Conservation (phyloP, 2,329 filamentous ascomycete species). For the Calonectria pseudoturangicola region DNA sequence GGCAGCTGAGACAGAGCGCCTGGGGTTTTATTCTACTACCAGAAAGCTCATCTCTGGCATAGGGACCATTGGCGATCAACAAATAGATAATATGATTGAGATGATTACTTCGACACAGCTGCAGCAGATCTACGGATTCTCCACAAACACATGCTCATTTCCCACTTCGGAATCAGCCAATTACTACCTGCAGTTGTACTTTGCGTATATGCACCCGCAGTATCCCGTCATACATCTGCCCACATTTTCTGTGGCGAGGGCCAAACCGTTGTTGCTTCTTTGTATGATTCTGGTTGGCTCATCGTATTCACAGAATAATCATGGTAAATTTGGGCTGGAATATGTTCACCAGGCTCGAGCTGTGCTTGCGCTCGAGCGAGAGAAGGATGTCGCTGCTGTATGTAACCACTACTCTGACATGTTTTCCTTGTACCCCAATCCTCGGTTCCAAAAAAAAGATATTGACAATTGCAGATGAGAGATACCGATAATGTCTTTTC, state of each 20-base stretch:
- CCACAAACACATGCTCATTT: neutral
- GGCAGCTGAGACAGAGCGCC: neutral
- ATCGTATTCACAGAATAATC: slow-evolving; percentile 14
- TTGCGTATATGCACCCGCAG: slow-evolving; percentile 10
- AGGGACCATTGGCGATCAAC: neutral
- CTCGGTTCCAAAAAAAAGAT: no score
- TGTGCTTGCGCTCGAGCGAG: slow-evolving; percentile 22
- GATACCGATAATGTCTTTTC: slow-evolving; percentile 15
- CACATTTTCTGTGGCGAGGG: slow-evolving; percentile 12
- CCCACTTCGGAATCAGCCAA: slow-evolving; percentile 11
- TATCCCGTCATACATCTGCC: slow-evolving; percentile 19
- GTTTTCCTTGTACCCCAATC: no score
- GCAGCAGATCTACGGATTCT: slow-evolving; percentile 5
- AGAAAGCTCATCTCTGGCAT: neutral
- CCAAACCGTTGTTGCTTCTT: slow-evolving; percentile 13
- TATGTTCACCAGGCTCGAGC: slow-evolving; percentile 25
- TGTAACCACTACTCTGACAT: neutral
- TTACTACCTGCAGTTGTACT: slow-evolving; percentile 17
- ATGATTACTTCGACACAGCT: neutral
- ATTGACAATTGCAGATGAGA: neutral
- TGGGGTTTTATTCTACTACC: neutral
- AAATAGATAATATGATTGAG: slow-evolving; percentile 3
- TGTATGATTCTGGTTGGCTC: slow-evolving; percentile 18
- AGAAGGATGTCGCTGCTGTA: slow-evolving; percentile 8
- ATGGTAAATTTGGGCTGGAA: slow-evolving; percentile 21